These are phyloP conservation scores for Marasmius oreades DNA, from an alignment of 1,284 basidiomycete genomes.

Conservation along the genomic window DNA sequence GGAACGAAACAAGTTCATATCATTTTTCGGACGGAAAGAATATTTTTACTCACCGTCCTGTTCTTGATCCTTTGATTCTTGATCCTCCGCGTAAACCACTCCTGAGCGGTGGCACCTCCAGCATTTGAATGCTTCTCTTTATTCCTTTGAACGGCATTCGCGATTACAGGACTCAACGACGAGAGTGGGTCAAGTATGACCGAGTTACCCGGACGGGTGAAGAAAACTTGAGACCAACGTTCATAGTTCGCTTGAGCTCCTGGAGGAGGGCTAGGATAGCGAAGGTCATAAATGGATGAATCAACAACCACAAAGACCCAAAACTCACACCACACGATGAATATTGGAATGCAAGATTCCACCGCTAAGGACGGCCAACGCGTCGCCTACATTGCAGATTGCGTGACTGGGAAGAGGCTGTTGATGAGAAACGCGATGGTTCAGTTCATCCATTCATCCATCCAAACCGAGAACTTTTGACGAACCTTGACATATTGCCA, in stretches of 20 bases:
- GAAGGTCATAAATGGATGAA: too few relatives aligned
- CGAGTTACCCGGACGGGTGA: slow-evolving; percentile 55
- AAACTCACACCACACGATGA: slow-evolving; percentile 38
- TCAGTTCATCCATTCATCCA: neutral
- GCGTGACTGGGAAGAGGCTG: slow-evolving; percentile 57
- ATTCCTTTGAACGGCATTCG: slow-evolving; percentile 32
- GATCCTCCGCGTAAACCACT: slow-evolving; percentile 41
- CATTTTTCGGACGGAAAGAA: neutral
- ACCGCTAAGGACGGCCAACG: slow-evolving; percentile 45
- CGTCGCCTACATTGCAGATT: slow-evolving; percentile 52
- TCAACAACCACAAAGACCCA: too few relatives aligned
- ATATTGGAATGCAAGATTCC: slow-evolving; percentile 47
- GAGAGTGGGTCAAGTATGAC: slow-evolving; percentile 42
- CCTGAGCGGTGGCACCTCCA: slow-evolving; percentile 29
- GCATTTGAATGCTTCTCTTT: slow-evolving; percentile 32
- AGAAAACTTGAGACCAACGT: slow-evolving; percentile 62
- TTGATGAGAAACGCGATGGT: neutral
- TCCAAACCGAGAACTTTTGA: neutral
- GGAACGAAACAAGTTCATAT: neutral
- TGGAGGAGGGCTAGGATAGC: slow-evolving; percentile 31
- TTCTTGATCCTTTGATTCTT: slow-evolving; percentile 43
- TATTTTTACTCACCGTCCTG: slow-evolving; percentile 28
- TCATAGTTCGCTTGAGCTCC: slow-evolving; percentile 38
- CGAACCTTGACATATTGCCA: slow-evolving; percentile 68
- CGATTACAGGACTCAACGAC: slow-evolving; percentile 48